Base-by-base conservation (phyloP, 768 basidiomycete genomes). In the Psilocybe tampanensis region DNA sequence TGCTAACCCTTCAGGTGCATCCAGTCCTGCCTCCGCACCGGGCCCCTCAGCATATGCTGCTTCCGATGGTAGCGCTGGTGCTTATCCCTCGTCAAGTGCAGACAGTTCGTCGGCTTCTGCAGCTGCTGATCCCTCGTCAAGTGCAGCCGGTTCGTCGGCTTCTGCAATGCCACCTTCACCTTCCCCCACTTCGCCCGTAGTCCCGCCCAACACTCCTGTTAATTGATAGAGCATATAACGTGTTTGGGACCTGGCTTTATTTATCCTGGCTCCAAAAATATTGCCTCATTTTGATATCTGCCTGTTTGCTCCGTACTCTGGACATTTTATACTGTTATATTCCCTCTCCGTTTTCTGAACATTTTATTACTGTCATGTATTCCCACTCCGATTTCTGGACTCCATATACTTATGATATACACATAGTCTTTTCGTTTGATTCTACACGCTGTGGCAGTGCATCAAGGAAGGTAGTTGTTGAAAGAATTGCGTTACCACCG, bases 191-290 rank as follows among this genome's bases (percentile, higher is more conserved):
- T 21, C 57, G 32, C 66, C 66, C 26, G 43, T 8, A 33, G 60
- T 60, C 18, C 66, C 60, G 39, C 68, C 68, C 26, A 66, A 64
- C 44, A 57, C 62, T 29, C 58, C 44, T 44, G 45, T 51, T 61
- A 12, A 53, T 60, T 8, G 39, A 47, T 12, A 29, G 50, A 22
- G 41, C 39, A 18, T 47, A 47, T 15, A 39, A 21, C 22, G 22
- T 44, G 11, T 42, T 42, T 19, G 19, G 19, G 36, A n/a, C 36
- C 7, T 13, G n/a, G 36, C 15, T 15, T n/a, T n/a, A 3, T n/a
- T n/a, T n/a, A n/a, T n/a, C n/a, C 36, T n/a, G 3, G 12, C 36
- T 3, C 12, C 15, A 15, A 39, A 39, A 39, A 39, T 15, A 15
- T 15, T 8, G 12, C 15, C 36, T 39, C 36, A 39, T n/a, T 39